Evolutionary conservation across 768 basidiomycete species (phyloP).

Genomic region (Collybia nuda): DNA sequence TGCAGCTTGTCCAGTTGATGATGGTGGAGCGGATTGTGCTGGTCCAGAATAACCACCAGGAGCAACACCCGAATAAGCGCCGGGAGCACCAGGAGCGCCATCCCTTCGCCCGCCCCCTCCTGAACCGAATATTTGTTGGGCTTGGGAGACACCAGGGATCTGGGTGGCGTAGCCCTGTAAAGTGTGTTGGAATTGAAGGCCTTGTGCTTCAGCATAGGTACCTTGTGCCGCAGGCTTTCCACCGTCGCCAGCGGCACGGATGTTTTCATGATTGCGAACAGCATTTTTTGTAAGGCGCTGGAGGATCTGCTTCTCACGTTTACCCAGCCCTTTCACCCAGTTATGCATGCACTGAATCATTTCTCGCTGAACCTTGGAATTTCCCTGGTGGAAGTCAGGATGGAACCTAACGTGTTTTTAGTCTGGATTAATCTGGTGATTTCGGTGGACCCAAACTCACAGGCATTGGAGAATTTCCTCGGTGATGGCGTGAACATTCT

Average conservation of each 20-base stretch:
- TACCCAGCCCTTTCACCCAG: conserved; percentile 58
- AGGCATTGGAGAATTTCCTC: conserved; percentile 70
- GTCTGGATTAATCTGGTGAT: not conserved
- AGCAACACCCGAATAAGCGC: too few species aligned
- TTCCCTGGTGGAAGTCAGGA: conserved; percentile 71
- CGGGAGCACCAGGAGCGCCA: conserved; percentile 1
- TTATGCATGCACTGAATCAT: conserved; percentile 69
- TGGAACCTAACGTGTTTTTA: conserved; percentile 57
- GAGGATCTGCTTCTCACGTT: conserved; percentile 47
- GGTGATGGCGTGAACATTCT: conserved; percentile 53
- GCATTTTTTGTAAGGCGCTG: conserved; percentile 60
- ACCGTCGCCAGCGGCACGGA: conserved; percentile 55
- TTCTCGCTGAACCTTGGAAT: conserved; percentile 68
- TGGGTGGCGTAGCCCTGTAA: conserved; percentile 44
- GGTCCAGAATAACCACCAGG: too few species aligned
- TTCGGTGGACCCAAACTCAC: conserved; percentile 34
- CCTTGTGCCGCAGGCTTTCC: conserved; percentile 46
- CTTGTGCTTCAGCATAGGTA: conserved; percentile 46
- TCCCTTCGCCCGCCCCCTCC: conserved; percentile 21
- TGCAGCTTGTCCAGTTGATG: conserved; percentile 25
- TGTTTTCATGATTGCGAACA: conserved; percentile 73
- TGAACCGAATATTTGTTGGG: conserved; percentile 36
- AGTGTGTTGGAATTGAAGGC: conserved; percentile 45
- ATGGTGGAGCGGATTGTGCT: not conserved
- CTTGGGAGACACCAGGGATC: conserved; percentile 49